These are phyloP conservation scores for Abortiporus biennis DNA, from an alignment of 1,284 basidiomycete genomes.

Conservation along the genomic window DNA sequence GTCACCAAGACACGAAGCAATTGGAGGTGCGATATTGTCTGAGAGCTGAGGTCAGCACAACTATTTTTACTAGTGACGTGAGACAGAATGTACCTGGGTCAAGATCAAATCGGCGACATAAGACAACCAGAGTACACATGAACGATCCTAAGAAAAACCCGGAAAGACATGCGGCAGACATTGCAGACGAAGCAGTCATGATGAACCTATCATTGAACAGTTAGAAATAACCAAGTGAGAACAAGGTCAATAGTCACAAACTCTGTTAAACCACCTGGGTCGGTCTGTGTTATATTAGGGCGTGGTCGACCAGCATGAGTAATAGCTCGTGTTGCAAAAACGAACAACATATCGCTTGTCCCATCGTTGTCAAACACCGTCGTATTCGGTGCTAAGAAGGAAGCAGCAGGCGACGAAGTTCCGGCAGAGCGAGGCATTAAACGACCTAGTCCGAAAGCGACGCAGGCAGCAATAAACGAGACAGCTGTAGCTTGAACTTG, in stretches of 20 bases:
- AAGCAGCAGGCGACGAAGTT: too few species aligned
- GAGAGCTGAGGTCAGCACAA: slow-evolving; percentile 3
- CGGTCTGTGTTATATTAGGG: slow-evolving; percentile 10
- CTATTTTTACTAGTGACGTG: neutral
- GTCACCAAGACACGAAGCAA: slow-evolving; percentile 91
- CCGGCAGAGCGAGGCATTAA: slow-evolving; percentile 14
- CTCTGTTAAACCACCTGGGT: slow-evolving; percentile 44
- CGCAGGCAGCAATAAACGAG: slow-evolving; percentile 78
- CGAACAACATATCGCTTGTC: slow-evolving; percentile 3
- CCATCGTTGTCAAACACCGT: slow-evolving; percentile 2
- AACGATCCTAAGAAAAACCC: slow-evolving; percentile 84
- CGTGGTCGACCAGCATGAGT: slow-evolving; percentile 13
- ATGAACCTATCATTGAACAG: slow-evolving; percentile 47
- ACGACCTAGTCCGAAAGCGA: slow-evolving; percentile 70
- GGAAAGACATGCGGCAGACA: slow-evolving; percentile 82
- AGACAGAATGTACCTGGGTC: slow-evolving; percentile 67
- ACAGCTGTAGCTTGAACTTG: slow-evolving; percentile 94
- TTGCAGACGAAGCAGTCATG: slow-evolving; percentile 85
- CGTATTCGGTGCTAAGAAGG: too few species aligned
- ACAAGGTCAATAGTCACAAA: slow-evolving; percentile 29
- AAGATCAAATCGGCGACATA: slow-evolving; percentile 69
- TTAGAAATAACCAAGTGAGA: neutral
- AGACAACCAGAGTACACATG: slow-evolving; percentile 83
- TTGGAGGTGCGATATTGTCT: slow-evolving; percentile 95
- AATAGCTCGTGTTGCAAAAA: slow-evolving; percentile 1